These are phyloP conservation scores for Ganoderma meredithae DNA, from an alignment of 1,284 basidiomycete genomes.

Conservation along the genomic window DNA sequence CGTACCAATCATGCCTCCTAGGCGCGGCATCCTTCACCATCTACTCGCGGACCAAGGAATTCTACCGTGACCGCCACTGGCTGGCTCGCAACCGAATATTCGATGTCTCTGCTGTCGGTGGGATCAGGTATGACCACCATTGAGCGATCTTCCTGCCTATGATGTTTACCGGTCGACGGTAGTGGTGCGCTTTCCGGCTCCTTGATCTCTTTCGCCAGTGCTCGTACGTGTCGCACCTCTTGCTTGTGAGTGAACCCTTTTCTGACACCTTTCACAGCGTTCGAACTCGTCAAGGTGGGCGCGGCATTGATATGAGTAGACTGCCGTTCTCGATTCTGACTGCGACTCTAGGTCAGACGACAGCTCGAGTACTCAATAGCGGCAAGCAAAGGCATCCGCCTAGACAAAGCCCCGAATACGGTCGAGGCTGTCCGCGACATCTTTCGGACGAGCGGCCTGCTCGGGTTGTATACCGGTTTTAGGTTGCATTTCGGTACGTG, in stretches of 20 bases:
- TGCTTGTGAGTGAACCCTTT: not conserved
- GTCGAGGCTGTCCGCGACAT: slow-evolving; percentile 77
- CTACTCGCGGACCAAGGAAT: slow-evolving; percentile 89
- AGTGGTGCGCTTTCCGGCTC: slow-evolving; percentile 85
- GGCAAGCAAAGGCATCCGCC: slow-evolving; percentile 70
- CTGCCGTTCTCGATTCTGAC: slow-evolving; percentile 4
- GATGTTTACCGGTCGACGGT: slow-evolving; percentile 14
- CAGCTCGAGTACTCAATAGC: slow-evolving; percentile 97
- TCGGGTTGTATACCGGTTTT: slow-evolving; percentile 86
- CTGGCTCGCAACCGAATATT: slow-evolving; percentile 65
- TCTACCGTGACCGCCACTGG: slow-evolving; percentile 69
- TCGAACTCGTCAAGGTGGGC: slow-evolving; percentile 93
- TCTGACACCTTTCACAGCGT: slow-evolving; percentile 58
- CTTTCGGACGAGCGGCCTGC: slow-evolving; percentile 67
- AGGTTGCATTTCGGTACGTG: slow-evolving; percentile 74
- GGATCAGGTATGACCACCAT: slow-evolving; percentile 52
- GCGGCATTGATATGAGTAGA: not conserved
- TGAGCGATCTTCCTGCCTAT: not conserved
- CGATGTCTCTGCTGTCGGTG: slow-evolving; percentile 79
- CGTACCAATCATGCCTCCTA: slow-evolving; percentile 37
- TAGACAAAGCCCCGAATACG: slow-evolving; percentile 78
- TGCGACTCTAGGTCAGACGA: slow-evolving; percentile 70
- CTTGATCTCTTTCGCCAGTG: slow-evolving; percentile 83
- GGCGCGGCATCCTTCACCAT: slow-evolving; percentile 93
- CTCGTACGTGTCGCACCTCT: slow-evolving; percentile 65